Base-by-base conservation (phyloP, 805 yeast genomes). In the Schwanniomyces yamadae region DNA sequence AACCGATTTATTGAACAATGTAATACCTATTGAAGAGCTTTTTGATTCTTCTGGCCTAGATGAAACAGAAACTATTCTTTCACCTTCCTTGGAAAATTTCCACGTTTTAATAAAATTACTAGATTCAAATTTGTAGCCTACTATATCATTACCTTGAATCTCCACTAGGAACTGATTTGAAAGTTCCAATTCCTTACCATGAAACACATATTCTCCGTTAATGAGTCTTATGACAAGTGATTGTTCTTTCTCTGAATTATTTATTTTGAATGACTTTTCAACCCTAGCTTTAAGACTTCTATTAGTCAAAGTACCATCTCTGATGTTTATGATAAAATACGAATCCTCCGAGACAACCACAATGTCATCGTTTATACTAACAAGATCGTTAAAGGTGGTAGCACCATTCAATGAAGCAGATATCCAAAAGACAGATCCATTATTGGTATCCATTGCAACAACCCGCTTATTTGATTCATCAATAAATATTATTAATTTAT, bases 1-100 rank as follows among this genome's bases (percentile, higher is more conserved):
- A 1, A 87, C 91, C 1, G 81, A 69, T 52, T 87, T 74, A 47
- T 84, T 80, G 14, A 82, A 81, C 19, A 84, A 61, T 0, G 84
- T 76, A 17, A 76, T 71, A 6, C 95, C 97, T 31, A 82, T 55
- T 10, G 82, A 81, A 0, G 82, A 39, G 2, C 66, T 54, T 23
- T 41, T 42, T 3, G 54, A 37, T 23, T 51, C 52, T 4, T 22
- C 32, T 5, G 61, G 59, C 28, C 53, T 57, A 5, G 44, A 33
- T 15, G 46, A 28, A 14, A 57, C 48, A 4, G 41, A 33, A 1
- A 61, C 20, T 10, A 53, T 43, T 26, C 29, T 33, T 36, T 51
- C 60, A 15, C 40, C 41, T 4, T 30, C 23, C 15, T 40, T 40
- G 4, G 34, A 10, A 34, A 63, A 62, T 21, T 41, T 44, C 72